Base-by-base conservation (phyloP, 1,284 basidiomycete species). In the Cutaneotrichosporon cyanovorans region DNA sequence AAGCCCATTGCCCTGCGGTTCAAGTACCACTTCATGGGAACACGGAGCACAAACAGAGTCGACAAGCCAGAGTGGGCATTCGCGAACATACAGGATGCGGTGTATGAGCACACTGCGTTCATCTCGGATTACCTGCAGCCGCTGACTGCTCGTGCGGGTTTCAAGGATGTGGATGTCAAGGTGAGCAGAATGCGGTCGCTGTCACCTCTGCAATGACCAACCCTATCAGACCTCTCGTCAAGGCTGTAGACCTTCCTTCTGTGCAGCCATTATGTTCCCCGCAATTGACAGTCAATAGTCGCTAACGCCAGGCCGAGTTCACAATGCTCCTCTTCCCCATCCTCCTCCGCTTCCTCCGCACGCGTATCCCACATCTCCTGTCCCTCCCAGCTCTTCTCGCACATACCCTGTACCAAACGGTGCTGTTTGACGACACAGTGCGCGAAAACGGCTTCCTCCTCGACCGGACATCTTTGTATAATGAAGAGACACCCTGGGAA, bases 1-100 rank as follows among this genome's bases (percentile, higher is more conserved):
- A 80, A 84, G 46, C 87, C 91, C 0, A 77, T 98, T 39, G 77
- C 85, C 2, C 73, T 90, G 38, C 80, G 93, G 19, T 98, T 97
- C 76, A 87, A 85, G 59, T 99, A 87, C 67, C 95, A 99, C 63
- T 98, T 98, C 60, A 90, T 96, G 54, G 82, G 86, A 0, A 76
- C 79, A 12, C 77, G 88, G 30, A 79, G 83, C 52, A 98, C 93
- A 0, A 98, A 96, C 68, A 78, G 89, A 39, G 71, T 93, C 6
- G 93, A 97, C 74, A 98, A 95, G 86, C 93, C 93, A 1, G 95
- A 97, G 69, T 98, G 93, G 89, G 96, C 87, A 60, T 86, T 98
- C 60, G 84, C 87, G 3, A 87, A 96, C 66, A 77, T 97, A 15
- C 75, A 87, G 22, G 88, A 95, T 59, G 78, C 83, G 45, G 77